A percentile compares a stretch with the other conserved stretches of the same genome.
Conservation (phyloP, 1,139 yeast genomes). For the Lodderomyces oxycetoniae region DNA sequence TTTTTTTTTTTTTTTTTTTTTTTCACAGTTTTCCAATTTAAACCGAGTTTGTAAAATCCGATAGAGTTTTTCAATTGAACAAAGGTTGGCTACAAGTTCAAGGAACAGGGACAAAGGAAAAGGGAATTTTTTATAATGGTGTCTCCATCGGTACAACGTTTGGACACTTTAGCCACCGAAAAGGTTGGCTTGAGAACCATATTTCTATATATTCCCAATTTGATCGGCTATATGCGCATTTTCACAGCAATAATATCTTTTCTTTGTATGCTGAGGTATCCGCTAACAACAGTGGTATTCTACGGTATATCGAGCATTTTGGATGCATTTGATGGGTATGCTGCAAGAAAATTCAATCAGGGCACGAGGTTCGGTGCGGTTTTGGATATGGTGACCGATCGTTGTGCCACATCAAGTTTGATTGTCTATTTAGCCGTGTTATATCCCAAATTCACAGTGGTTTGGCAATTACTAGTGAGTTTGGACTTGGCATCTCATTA, state of each 20-base stretch:
- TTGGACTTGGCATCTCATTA: constrained; percentile 93
- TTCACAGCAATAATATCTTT: constrained; percentile 77
- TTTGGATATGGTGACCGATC: constrained; percentile 96
- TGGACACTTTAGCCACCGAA: too few species aligned
- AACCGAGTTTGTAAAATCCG: too few species aligned
- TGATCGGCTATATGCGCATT: constrained; percentile 85
- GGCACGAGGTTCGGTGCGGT: constrained; percentile 95
- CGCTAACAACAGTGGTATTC: constrained; percentile 66
- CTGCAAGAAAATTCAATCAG: constrained; percentile 86
- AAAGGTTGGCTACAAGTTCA: too few species aligned
- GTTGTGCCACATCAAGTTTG: constrained; percentile 92
- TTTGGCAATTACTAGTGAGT: constrained; percentile 84
- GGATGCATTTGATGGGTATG: constrained; percentile 96
- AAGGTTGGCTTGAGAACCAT: constrained; percentile 45
- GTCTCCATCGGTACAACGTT: too few species aligned
- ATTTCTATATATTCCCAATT: constrained; percentile 78
- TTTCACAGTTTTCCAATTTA: too few species aligned
- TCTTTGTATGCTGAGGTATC: constrained; percentile 77
- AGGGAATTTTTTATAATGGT: too few species aligned
- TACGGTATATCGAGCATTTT: constrained; percentile 87
- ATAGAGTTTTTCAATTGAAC: too few species aligned
- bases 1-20: too few species aligned
- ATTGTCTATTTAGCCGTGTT: constrained; percentile 79
- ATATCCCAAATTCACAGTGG: constrained; percentile 59
- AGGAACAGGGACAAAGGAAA: too few species aligned